Base-by-base conservation (phyloP, 805 yeast species). In the Maudiozyma bulderi region DNA sequence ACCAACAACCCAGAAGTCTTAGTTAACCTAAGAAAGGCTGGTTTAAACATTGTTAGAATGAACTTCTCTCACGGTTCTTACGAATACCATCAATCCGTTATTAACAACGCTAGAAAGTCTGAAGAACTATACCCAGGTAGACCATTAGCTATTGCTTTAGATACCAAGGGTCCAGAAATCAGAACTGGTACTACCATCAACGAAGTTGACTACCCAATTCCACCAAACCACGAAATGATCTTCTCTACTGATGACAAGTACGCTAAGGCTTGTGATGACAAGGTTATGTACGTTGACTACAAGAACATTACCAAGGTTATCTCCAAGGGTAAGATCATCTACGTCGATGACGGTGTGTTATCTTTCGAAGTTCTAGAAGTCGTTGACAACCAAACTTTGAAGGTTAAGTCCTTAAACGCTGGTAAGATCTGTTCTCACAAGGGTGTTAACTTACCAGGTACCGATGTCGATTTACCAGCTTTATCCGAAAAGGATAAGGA, bases 141-240 rank as follows among this genome's bases (percentile, higher is more conserved):
- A 76, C 99, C 98, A 49, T 78, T 93, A 65, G 98, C 96, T 54
- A 90, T 93, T 72, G 99, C 99, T 57, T 82, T 93, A 63, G 99
- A 93, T 73, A 93, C 98, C 71, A 93, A 93, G 81, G 99, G 99
- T 61, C 99, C 99, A 56, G 99, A 93, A 76, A 93, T 93, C 76
- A 87, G 99, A 81, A 91, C 99, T 51, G 99, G 99, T 73, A 82
- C 89, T 71, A 93, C 99, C 61, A 69, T 73, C 55, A 86, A 78
- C 64, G 86, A 80, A 52, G 71, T 73, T 53, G 99, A 93, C 68
- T 88, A 73, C 73, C 84, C 96, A 65, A 85, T 93, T 64, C 72
- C 78, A 43, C 78, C 93, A 53, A 82, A 81, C 73, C 96, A 88
- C 72, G 91, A 84, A 71, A 86, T 93, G 95, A 81, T 75, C 67